These are phyloP conservation scores for Candida chauliodis DNA, from an alignment of 805 yeast genomes.

Conservation along the genomic window DNA sequence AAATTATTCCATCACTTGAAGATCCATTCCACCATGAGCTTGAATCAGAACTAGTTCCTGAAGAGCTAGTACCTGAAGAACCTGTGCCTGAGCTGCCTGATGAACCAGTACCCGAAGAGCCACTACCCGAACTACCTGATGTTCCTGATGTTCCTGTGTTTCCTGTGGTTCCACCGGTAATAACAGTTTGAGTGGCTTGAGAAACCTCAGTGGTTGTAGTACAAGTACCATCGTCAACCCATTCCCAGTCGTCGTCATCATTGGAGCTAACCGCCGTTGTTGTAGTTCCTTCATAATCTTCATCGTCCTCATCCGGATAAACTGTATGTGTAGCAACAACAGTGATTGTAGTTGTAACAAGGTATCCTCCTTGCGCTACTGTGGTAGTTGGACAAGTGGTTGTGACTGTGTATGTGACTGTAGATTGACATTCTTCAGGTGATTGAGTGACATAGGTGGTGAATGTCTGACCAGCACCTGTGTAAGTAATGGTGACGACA, in stretches of 20 bases:
- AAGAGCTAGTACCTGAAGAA: slow-evolving; percentile 2
- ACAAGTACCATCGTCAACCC: slow-evolving; percentile 14
- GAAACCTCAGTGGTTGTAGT: slow-evolving; percentile 10
- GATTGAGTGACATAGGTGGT: slow-evolving; percentile 6
- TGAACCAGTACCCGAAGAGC: slow-evolving; percentile 10
- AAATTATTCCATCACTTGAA: slow-evolving; percentile 12
- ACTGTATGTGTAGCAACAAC: slow-evolving; percentile 5
- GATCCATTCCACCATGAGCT: slow-evolving; percentile 7
- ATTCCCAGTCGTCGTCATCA: slow-evolving; percentile 13
- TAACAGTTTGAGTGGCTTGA: slow-evolving; percentile 7
- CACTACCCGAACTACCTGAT: slow-evolving; percentile 10
- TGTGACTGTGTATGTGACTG: slow-evolving; percentile 3
- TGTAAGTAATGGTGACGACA: slow-evolving; percentile 5
- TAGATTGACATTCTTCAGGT: slow-evolving; percentile 5
- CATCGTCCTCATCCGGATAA: slow-evolving; percentile 8
- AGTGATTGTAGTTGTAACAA: slow-evolving; percentile 8
- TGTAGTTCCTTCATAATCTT: slow-evolving; percentile 6
- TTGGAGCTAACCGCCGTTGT: slow-evolving; percentile 1
- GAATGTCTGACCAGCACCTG: slow-evolving; percentile 7
- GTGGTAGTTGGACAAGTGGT: slow-evolving; percentile 6
- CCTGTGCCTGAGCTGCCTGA: slow-evolving; percentile 2
- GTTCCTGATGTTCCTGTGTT: slow-evolving; percentile 8
- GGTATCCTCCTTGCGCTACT: slow-evolving; percentile 3
- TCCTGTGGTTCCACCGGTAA: slow-evolving; percentile 9
- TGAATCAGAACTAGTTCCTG: background rate